Evolutionary conservation across 768 basidiomycete species (phyloP), one percentile per base, ranked within the genome.

Genomic region (Termitomyces sp.): DNA sequence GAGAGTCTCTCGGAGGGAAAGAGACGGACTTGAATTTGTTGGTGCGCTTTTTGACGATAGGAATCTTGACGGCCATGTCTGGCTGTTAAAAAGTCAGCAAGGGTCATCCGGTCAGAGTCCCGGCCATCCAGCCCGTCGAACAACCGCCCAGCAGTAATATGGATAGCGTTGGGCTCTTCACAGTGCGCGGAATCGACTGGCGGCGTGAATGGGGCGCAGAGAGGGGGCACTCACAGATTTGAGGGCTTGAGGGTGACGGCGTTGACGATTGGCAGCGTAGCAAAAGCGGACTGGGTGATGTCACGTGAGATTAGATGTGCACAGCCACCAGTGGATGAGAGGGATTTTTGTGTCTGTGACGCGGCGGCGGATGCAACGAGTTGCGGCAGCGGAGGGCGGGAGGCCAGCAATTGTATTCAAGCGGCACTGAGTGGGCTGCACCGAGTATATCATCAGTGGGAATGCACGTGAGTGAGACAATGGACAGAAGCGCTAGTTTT

Each of bases 21-120:
- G 37, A 44, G 43, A 81, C 87, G 58, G 61, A 93, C 94, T 96
- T 98, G 92, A 98, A 98, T 72, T 81, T 79, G 78, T 88, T 93
- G 69, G 95, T 97, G 76, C 94, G 91, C 82, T 98, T 98, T 84
- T 96, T 97, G 77, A 97, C 83, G 74, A 95, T 73, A 48, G 73
- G 72, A 49, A 77, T 76, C 72, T 82, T 81, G 76, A 81, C 71
- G 75, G 76, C 77, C 78, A 80, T 81, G 69, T 69, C 67, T 70
- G 68, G 65, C 77, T 76, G 63, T 39, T 54, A 57, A 56, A 57
- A 53, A 59, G 53, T 65, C 61, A 64, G 63, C 55, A 54, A 61
- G 59, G 44, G 64, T 67, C 72, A 79, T 79, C 78, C 76, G 71
- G 61, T 71, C 60, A 53, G 63, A 59, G 60, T 62, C 46, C 42